A percentile compares a stretch with the other conserved stretches of the same genome.
These are phyloP conservation scores for Dissophora globulifera DNA, from an alignment of 192 early-diverging fungal genomes.

Conservation along the genomic window DNA sequence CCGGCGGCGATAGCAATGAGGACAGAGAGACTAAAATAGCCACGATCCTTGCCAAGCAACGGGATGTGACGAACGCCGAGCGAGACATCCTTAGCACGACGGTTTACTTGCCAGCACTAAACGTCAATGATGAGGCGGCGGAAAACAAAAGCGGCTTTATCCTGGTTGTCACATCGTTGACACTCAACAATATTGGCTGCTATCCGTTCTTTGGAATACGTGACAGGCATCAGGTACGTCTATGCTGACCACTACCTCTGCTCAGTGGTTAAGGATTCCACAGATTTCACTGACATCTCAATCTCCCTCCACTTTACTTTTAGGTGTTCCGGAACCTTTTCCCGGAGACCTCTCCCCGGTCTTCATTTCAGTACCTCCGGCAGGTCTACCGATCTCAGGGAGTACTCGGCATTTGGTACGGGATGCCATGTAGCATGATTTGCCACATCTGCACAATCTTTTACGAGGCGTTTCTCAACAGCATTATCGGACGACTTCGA, in stretches of 20 bases:
- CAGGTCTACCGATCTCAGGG: slow-evolving; percentile 47
- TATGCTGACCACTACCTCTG: no score
- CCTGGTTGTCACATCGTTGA: slow-evolving; percentile 49
- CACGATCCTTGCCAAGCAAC: slow-evolving; percentile 20
- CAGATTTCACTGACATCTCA: no score
- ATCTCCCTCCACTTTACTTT: no score
- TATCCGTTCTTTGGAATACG: slow-evolving; percentile 52
- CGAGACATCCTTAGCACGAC: slow-evolving; percentile 43
- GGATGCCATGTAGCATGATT: slow-evolving; percentile 53
- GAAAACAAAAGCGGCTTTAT: slow-evolving; percentile 50
- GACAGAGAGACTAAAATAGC: slow-evolving; percentile 11
- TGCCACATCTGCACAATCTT: slow-evolving; percentile 54
- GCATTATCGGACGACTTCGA: slow-evolving; percentile 37
- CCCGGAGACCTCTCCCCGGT: slow-evolving; percentile 45
- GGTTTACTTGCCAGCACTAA: slow-evolving; percentile 32
- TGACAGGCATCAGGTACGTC: slow-evolving; percentile 41
- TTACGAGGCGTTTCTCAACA: slow-evolving; percentile 52
- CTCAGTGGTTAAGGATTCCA: no score
- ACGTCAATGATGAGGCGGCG: slow-evolving; percentile 27
- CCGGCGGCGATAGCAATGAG: neutral
- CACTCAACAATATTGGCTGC: slow-evolving; percentile 51
- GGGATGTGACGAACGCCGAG: slow-evolving; percentile 24
- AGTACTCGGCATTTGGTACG: slow-evolving; percentile 51
- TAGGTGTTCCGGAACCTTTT: slow-evolving; percentile 46
- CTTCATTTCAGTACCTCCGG: slow-evolving; percentile 41